Evolutionary conservation across 2,329 filamentous ascomycete genomes (phyloP).

Genomic region (Stagonosporopsis chrysanthemi): DNA sequence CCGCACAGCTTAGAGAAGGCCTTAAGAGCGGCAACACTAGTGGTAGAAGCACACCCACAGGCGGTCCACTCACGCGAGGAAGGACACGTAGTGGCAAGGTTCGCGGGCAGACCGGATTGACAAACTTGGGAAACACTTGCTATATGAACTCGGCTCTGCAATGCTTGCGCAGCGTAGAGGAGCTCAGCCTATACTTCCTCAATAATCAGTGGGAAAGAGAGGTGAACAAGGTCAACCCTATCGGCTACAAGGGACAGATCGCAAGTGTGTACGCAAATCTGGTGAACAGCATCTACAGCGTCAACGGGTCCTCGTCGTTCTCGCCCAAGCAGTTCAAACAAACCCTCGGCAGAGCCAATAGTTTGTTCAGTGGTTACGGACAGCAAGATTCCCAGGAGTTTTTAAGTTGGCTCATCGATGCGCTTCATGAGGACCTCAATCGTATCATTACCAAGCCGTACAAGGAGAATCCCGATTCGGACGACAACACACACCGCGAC

Average conservation of each 20-base stretch:
- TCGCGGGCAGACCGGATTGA: conserved; percentile 80
- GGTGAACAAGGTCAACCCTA: conserved; percentile 82
- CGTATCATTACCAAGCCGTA: conserved; percentile 95
- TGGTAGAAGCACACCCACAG: conserved; percentile 74
- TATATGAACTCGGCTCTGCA: conserved; percentile 99
- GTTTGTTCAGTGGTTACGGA: conserved; percentile 89
- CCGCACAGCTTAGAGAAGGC: conserved; percentile 28
- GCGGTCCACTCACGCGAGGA: conserved; percentile 72
- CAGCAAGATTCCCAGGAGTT: conserved; percentile 99
- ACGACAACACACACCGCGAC: conserved; percentile 91
- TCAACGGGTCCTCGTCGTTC: conserved; percentile 70
- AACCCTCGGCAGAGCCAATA: conserved; percentile 79
- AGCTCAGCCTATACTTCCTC: conserved; percentile 91
- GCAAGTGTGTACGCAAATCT: conserved; percentile 83
- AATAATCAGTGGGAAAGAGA: conserved; percentile 72
- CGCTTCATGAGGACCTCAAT: conserved; percentile 93
- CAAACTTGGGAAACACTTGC: conserved; percentile 95
- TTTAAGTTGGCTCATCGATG: conserved; percentile 91
- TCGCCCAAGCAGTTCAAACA: conserved; percentile 83
- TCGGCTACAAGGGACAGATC: conserved; percentile 85
- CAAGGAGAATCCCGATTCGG: conserved; percentile 96
- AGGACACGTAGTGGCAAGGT: conserved; percentile 73
- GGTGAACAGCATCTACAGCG: conserved; percentile 78
- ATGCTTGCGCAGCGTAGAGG: conserved; percentile 91
- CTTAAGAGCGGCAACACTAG: conserved; percentile 54